These are phyloP conservation scores for Trypanosoma avium DNA, from an alignment of 208 protist genomes.

Conservation along the genomic window DNA sequence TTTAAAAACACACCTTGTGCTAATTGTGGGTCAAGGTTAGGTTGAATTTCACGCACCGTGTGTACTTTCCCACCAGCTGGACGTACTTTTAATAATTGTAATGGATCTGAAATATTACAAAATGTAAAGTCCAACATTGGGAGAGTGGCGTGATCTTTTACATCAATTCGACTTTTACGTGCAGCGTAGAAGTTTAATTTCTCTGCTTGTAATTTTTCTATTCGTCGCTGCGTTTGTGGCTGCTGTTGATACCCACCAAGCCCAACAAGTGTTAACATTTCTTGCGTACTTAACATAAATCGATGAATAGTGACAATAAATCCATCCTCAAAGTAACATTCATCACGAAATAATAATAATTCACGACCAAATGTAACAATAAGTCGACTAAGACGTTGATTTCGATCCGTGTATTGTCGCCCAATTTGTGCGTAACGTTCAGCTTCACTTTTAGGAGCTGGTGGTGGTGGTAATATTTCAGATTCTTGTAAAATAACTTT, in stretches of 20 bases:
- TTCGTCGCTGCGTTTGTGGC: constrained; percentile 7
- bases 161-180: constrained; percentile 20
- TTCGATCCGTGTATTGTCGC: constrained; percentile 75
- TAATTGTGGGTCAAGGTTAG: constrained; percentile 43
- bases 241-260: constrained; percentile 21
- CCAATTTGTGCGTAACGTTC: constrained; percentile 63
- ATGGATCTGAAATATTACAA: constrained; percentile 27
- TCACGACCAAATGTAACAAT: constrained; percentile 67
- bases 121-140: constrained; percentile 37
- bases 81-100: constrained; percentile 38
- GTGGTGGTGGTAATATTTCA: constrained; percentile 58
- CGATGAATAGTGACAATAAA: constrained; percentile 78
- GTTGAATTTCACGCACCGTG: constrained; percentile 26
- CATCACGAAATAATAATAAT: constrained; percentile 66
- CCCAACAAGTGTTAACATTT: constrained; percentile 44
- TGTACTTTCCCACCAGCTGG: constrained; percentile 58
- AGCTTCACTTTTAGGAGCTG: constrained; percentile 39
- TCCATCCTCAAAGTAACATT: constrained; percentile 80
- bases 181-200: constrained; percentile 52
- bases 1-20: constrained; percentile 76
- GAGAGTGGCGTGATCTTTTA: constrained; percentile 13
- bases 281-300: constrained; percentile 53
- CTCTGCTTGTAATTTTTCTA: constrained; percentile 36
- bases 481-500: constrained; percentile 84
- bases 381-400: constrained; percentile 75